Base-by-base conservation (phyloP, 768 basidiomycete genomes). In the Rubroboletus satanas region DNA sequence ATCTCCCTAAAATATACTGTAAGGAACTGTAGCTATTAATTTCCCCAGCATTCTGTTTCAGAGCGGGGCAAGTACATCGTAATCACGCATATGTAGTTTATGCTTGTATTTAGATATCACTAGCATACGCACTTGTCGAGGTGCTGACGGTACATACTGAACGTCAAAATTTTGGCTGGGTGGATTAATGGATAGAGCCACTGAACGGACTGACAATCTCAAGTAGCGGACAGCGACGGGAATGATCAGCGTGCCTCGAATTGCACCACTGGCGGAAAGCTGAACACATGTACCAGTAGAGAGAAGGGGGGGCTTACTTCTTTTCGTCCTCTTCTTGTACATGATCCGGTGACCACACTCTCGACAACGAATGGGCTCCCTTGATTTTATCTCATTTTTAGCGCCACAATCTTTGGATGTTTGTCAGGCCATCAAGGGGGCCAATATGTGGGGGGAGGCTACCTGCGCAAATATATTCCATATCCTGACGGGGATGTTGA, bases 311-410 rank as follows among this genome's bases (percentile, higher is more conserved):
- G 18, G 76, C 93, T 69, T 64, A 98, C 96, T 95, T 79, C 93
- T 79, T 67, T 82, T 90, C 23, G 94, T 96, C 65, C 96, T 78
- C 73, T 95, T 97, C 75, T 98, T 98, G 75, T 97, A 98, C 92
- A 98, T 94, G 70, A 98, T 96, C 49, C 96, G 85, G 72, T 98
- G 96, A 4, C 96, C 96, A 66, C 96, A 98, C 68, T 98, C 93
- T 62, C 90, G 81, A 74, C 96, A 98, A 53, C 96, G 87, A 60
- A 98, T 95, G 41, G 93, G 92, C 70, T 98, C 96, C 55, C 92
- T 79, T 8, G 90, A 78, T 72, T 85, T 88, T 69, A 98, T 93
- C 66, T 90, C 87, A 71, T 95, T 97, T 74, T 89, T 89, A 1
- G 87, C 88, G 56, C 92, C 90, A 69, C 95, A 98, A 68, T 97